phyloP scores from a whole-genome alignment of 2,329 filamentous ascomycete genomes.

The Cordyceps cateniannulata region DNA sequence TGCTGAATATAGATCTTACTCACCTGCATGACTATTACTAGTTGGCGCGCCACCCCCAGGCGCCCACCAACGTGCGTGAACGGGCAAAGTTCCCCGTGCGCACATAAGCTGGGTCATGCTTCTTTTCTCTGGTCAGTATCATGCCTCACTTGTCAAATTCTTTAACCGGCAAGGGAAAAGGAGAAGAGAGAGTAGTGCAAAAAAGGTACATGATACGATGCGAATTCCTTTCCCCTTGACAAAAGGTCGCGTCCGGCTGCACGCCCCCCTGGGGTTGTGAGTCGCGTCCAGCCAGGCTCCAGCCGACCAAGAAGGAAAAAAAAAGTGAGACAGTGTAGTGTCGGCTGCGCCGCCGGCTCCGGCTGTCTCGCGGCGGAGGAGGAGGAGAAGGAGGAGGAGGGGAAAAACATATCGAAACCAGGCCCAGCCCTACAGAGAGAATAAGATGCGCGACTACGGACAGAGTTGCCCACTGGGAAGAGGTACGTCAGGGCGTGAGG shows the following conservation, averaged over 20 bases:
- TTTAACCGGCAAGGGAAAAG: neutral
- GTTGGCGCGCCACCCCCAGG: neutral
- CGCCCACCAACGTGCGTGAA: neutral
- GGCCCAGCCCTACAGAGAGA: neutral
- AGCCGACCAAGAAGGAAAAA: neutral
- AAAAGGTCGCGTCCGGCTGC: neutral
- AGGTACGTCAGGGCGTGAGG: neutral
- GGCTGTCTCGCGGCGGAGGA: neutral
- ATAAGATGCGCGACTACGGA: neutral
- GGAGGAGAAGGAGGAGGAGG: neutral
- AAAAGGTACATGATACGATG: neutral
- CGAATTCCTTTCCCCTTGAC: neutral
- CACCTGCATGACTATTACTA: neutral
- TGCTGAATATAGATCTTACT: neutral
- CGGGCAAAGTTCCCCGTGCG: neutral
- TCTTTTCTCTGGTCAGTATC: neutral
- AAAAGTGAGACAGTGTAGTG: neutral
- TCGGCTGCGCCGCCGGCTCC: neutral
- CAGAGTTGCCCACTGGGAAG: neutral
- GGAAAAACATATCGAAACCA: neutral
- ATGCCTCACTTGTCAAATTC: neutral
- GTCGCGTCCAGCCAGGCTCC: neutral
- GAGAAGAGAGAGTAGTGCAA: neutral
- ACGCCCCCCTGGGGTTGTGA: neutral
- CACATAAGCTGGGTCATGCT: neutral